Evolutionary conservation across 2,329 filamentous ascomycete genomes (phyloP).

Genomic region (Nothopassalora personata): DNA sequence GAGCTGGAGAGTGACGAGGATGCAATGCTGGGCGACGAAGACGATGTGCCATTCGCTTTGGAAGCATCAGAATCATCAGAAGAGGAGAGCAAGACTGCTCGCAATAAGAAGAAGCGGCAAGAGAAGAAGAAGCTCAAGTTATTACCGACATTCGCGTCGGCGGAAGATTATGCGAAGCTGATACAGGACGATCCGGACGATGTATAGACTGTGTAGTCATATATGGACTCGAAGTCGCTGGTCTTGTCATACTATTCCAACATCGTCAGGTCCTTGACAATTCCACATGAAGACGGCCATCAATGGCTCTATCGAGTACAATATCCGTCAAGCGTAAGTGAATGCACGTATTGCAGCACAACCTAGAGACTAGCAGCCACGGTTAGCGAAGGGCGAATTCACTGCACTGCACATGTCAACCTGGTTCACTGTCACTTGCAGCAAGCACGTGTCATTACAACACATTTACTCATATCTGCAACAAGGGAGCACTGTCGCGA

Average conservation of each 20-base stretch:
- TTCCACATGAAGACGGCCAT: too few species aligned
- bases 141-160: slow-evolving; percentile 86
- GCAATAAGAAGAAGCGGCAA: slow-evolving; percentile 46
- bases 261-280: background rate
- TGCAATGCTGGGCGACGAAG: slow-evolving; percentile 40
- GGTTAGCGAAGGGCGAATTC: too few species aligned
- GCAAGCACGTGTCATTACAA: too few species aligned
- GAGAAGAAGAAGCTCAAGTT: slow-evolving; percentile 82
- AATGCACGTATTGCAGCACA: too few species aligned
- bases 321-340: too few species aligned
- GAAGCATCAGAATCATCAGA: slow-evolving; percentile 47
- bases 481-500: background rate
- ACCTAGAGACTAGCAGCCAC: too few species aligned
- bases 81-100: slow-evolving; percentile 38
- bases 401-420: too few species aligned
- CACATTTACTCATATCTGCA: background rate
- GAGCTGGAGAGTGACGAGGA: slow-evolving; percentile 40
- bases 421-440: too few species aligned
- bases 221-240: background rate
- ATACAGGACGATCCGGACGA: slow-evolving; percentile 26
- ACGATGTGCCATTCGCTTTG: slow-evolving; percentile 52
- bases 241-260: background rate
- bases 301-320: too few species aligned
- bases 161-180: slow-evolving; percentile 81
- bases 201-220: background rate